Evolutionary conservation across 1,284 basidiomycete species (phyloP).

Genomic region (Pyrrhoderma lamaoense): DNA sequence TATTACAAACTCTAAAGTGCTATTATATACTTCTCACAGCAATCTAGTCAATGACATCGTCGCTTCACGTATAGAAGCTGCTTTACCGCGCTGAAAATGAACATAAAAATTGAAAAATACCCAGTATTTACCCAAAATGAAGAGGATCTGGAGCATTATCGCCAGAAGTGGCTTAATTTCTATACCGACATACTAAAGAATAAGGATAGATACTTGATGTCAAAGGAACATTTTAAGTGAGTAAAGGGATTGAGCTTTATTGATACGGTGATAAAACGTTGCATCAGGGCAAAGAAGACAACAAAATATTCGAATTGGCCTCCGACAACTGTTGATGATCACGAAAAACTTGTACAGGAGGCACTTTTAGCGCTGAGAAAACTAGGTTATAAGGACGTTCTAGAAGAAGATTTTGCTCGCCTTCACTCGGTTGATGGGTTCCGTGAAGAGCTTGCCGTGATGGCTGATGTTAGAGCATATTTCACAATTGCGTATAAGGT

Average conservation of each 20-base stretch:
- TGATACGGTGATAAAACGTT: not conserved
- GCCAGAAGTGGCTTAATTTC: conserved; percentile 21
- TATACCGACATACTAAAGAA: not conserved
- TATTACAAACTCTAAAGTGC: not conserved
- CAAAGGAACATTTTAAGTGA: too few relatives aligned
- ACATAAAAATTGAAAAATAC: conserved; percentile 24
- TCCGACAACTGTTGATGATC: too few relatives aligned
- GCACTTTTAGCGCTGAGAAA: too few relatives aligned
- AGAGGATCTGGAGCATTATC: conserved; percentile 5
- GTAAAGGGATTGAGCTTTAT: not conserved
- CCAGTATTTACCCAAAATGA: conserved; percentile 30
- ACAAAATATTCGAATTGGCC: too few relatives aligned
- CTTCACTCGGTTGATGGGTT: conserved; percentile 11
- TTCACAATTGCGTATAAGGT: conserved; percentile 26
- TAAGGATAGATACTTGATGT: too few relatives aligned
- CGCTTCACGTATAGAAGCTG: not conserved
- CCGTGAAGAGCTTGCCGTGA: conserved; percentile 23
- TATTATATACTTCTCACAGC: not conserved
- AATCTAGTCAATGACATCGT: not conserved
- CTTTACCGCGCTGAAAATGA: not conserved
- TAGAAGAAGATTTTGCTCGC: conserved; percentile 10
- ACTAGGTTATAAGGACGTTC: conserved; percentile 12
- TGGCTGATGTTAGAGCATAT: conserved; percentile 26
- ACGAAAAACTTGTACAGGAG: too few relatives aligned
- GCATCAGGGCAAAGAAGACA: too few relatives aligned